Base-by-base conservation (phyloP, 1,284 basidiomycete genomes). In the Ganoderma boninense region DNA sequence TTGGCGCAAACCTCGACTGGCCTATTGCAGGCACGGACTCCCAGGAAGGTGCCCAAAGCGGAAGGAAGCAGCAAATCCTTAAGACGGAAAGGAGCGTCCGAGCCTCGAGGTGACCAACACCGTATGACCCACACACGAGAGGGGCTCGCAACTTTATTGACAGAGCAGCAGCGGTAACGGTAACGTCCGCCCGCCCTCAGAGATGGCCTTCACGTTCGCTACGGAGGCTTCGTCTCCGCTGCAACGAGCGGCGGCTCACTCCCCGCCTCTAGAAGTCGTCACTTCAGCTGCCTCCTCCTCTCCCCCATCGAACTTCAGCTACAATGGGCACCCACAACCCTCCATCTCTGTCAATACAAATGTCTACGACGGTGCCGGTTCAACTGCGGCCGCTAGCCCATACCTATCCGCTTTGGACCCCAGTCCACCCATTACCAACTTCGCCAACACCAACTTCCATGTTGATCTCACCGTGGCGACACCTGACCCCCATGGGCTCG, bases 151-250 rank as follows among this genome's bases (percentile, higher is more conserved):
- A 20, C 68, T 79, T n/a, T 74, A 75, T 18, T 76, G 79, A 23
- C 77, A 77, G 69, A 77, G 76, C 57, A 81, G 81, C 71, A 77
- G 74, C n/a, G n/a, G n/a, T n/a, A n/a, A n/a, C n/a, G 80, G 77
- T 16, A 80, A 78, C 67, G 62, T 80, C 23, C 75, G 77, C 49
- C 81, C 80, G 6, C 77, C 78, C 0, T 78, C 80, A 8, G 69
- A 77, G 23, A 71, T 78, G 49, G 71, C 76, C 5, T 82, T 81
- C 10, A 73, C 78, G 4, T 73, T 80, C 52, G 79, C 74, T 0
- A 81, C 81, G 4, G 71, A 81, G 42, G 71, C 80, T 13, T 78
- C 81, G 20, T 80, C 81, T 14, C 81, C 81, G 13, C 73, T 78
- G 20, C 77, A 79, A 43, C 77, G 79, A 18, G n/a, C n/a, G n/a